phyloP scores from a whole-genome alignment of 2,329 filamentous ascomycete genomes.

The Phyllosticta paracitricarpa region DNA sequence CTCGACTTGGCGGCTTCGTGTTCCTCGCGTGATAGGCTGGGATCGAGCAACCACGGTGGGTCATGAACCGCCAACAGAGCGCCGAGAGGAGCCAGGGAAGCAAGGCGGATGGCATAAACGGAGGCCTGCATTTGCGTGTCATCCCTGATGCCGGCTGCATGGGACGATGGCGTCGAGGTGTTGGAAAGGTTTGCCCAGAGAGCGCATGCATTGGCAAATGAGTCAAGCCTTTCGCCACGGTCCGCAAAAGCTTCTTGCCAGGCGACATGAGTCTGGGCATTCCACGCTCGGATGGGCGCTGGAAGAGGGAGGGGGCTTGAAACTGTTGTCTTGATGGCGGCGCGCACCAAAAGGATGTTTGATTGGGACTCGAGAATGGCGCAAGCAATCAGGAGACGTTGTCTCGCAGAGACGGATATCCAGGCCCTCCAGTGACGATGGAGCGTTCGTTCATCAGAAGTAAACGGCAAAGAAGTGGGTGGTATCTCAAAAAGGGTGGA shows the following conservation, averaged over 20 bases:
- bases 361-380: constrained; percentile 32
- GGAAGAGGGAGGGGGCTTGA: constrained; percentile 29
- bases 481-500: constrained; percentile 14
- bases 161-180: constrained; percentile 14
- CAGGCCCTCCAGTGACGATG: constrained; percentile 24
- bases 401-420: constrained; percentile 22
- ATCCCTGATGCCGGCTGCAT: neutral
- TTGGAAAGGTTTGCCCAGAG: neutral
- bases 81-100: constrained; percentile 22
- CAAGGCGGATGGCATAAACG: neutral
- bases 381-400: constrained; percentile 32
- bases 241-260: neutral
- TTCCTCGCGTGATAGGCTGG: constrained; percentile 25
- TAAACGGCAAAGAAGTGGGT: constrained; percentile 14
- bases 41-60: constrained; percentile 36
- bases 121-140: neutral
- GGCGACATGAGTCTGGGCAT: constrained; percentile 15
- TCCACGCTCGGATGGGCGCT: constrained; percentile 26
- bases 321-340: constrained; percentile 3
- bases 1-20: constrained; percentile 23
- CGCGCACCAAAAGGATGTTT: constrained; percentile 4
- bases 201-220: neutral
- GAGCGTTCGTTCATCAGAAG: constrained; percentile 16
- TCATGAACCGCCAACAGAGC: constrained; percentile 34
- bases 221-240: neutral